These are phyloP conservation scores for Saturnispora dispora DNA, from an alignment of 805 yeast species.

Conservation along the genomic window DNA sequence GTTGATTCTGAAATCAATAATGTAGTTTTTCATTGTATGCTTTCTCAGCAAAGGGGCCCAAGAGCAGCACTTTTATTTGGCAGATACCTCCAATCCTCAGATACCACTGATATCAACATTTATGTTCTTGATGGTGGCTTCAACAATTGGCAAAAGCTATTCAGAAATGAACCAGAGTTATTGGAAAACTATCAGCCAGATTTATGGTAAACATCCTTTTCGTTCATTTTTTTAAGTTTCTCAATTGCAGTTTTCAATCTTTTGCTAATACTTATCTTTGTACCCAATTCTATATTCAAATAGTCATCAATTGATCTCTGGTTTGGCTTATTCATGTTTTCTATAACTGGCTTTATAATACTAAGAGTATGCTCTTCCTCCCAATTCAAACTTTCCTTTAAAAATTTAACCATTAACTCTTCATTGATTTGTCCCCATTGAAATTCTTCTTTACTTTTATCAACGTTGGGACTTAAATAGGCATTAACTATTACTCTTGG, in stretches of 20 bases:
- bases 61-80: slow-evolving; percentile 61
- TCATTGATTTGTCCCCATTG: slow-evolving; percentile 87
- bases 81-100: slow-evolving; percentile 31
- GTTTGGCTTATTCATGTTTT: slow-evolving; percentile 57
- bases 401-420: slow-evolving; percentile 63
- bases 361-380: slow-evolving; percentile 65
- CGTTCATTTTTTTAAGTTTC: neutral
- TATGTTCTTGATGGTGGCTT: slow-evolving; percentile 83
- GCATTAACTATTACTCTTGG: slow-evolving; percentile 62
- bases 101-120: slow-evolving; percentile 32
- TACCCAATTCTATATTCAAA: slow-evolving; percentile 51
- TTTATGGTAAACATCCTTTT: slow-evolving; percentile 24
- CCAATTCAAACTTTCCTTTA: slow-evolving; percentile 76
- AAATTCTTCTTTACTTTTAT: slow-evolving; percentile 66
- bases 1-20: slow-evolving; percentile 31
- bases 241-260: slow-evolving; percentile 33
- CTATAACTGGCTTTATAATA: slow-evolving; percentile 74
- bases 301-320: slow-evolving; percentile 60
- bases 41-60: slow-evolving; percentile 90
- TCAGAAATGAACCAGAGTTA: slow-evolving; percentile 55
- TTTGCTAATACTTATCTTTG: slow-evolving; percentile 45
- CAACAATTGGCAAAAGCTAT: slow-evolving; percentile 66
- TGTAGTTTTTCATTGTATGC: slow-evolving; percentile 83
- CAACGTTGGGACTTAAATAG: slow-evolving; percentile 74
- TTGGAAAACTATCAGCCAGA: slow-evolving; percentile 53